Percentiles rank a stretch among this genome's conserved stretches.
Evolutionary conservation across 139 green algal species (phyloP).

Genomic region (Pycnococcus provasolii): DNA sequence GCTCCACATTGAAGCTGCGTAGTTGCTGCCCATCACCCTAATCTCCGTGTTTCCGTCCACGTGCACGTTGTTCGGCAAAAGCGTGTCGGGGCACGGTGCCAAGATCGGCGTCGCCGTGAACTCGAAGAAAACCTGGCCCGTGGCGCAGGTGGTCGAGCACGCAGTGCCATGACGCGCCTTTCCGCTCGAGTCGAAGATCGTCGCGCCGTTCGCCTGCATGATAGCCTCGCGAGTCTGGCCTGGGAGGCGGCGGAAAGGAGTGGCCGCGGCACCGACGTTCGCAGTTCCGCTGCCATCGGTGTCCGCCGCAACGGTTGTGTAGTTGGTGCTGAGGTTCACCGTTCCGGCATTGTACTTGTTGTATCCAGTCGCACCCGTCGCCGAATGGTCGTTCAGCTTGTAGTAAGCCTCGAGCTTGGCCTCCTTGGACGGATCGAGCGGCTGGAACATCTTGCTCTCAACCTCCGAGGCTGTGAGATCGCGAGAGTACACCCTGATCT

Average conservation of each 20-base stretch:
- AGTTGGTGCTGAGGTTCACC: too few species aligned
- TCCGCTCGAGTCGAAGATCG: too few species aligned
- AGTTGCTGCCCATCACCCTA: background rate
- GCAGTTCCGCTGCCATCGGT: too few species aligned
- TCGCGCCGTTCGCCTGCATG: too few species aligned
- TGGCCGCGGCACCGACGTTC: too few species aligned
- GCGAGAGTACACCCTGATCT: background rate
- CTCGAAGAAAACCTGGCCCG: background rate
- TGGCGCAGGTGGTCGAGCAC: background rate
- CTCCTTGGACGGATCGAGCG: background rate
- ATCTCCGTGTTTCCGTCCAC: background rate
- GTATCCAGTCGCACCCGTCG: background rate
- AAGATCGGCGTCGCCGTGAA: background rate
- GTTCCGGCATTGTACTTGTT: too few species aligned
- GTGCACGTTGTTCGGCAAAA: background rate
- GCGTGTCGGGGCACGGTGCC: background rate
- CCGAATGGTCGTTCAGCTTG: background rate
- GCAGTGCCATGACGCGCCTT: too few species aligned
- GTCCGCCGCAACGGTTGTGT: too few species aligned
- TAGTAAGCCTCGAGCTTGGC: background rate
- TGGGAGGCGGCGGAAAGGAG: too few species aligned
- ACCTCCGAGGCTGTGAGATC: background rate
- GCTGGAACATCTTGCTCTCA: background rate
- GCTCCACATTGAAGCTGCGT: background rate
- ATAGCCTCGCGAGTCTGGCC: too few species aligned